Percentiles rank a stretch among this genome's conserved stretches.
Evolutionary conservation across 768 basidiomycete species (phyloP).

Genomic region (Exidia glandulosa): DNA sequence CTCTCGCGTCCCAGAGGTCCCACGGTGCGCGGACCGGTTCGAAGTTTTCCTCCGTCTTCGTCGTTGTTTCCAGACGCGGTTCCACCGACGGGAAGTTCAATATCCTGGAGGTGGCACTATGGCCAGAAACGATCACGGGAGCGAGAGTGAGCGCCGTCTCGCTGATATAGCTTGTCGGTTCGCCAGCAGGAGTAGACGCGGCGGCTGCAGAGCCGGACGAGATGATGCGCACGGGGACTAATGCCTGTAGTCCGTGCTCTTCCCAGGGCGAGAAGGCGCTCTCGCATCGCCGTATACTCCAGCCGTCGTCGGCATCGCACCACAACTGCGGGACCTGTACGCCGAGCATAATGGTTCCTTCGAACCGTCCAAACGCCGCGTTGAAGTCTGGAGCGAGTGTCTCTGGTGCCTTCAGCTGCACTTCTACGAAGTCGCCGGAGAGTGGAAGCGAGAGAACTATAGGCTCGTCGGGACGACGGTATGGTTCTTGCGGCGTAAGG

Average conservation of each 20-base stretch:
- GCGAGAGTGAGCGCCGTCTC: background rate
- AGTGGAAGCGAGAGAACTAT: background rate
- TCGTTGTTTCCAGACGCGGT: background rate
- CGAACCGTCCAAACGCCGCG: background rate
- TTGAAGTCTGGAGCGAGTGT: background rate
- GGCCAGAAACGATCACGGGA: background rate
- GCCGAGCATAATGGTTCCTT: background rate
- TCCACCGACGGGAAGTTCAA: background rate
- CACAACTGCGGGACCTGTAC: background rate
- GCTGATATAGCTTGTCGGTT: background rate
- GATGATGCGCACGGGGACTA: background rate
- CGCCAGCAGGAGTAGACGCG: background rate
- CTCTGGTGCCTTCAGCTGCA: background rate
- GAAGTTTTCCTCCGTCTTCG: background rate
- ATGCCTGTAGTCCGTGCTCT: background rate
- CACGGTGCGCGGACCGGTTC: background rate
- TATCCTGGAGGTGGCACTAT: background rate
- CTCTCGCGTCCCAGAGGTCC: background rate
- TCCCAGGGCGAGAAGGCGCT: background rate
- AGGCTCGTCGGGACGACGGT: background rate
- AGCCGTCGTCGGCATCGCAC: background rate
- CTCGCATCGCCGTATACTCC: background rate
- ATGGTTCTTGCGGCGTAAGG: background rate
- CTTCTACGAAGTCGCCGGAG: background rate
- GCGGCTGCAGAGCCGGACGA: background rate